Evolutionary conservation across 2,329 filamentous ascomycete species (phyloP), one percentile per base, ranked within the genome.

Genomic region (Fusarium irregulare): DNA sequence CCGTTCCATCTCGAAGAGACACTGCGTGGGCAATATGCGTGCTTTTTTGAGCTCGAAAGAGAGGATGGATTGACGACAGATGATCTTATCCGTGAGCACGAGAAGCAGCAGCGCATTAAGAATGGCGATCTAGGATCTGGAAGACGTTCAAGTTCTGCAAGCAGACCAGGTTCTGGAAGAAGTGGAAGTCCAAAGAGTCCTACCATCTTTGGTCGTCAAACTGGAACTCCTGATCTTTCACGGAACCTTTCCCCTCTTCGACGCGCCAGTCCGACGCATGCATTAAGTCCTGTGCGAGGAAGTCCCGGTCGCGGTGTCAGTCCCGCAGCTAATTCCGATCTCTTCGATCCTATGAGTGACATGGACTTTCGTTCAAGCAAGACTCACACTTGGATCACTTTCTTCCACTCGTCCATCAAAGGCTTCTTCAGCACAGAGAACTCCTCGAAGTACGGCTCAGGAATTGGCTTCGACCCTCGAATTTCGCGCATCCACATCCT

Each of bases 1-100:
- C 82, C 78, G 2, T 79, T 78, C 73, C 79, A 79, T 16, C 76
- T 83, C 1, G 81, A 83, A 49, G 81, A 83, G n/a, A 78, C 79
- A 2, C 70, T 85, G 0, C 78, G 83, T 4, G 81, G 79, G 0
- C 81, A 83, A 47, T 85, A 82, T 46, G 80, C 81, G 1, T 83
- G 82, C 53, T 85, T 85, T 48, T 85, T 85, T 42, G 80, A 79
- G 9, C 76, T 85, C 1, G 78, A 82, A 50, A 76, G 83, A 0
- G 81, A 84, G 34, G 83, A 85, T 47, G 82, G 81, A 1, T 66
- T 82, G 12, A 81, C 81, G 0, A 83, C 81, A 0, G 80, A 82
- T 18, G 81, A 83, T 45, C 70, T 83, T 3, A 74, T 81, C 37
- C 80, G 79, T 18, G 78, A 81, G n/a, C 73, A 78, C 49, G 80